phyloP scores from a whole-genome alignment of 2,329 filamentous ascomycete species.

The Taxawa tesnikishii region DNA sequence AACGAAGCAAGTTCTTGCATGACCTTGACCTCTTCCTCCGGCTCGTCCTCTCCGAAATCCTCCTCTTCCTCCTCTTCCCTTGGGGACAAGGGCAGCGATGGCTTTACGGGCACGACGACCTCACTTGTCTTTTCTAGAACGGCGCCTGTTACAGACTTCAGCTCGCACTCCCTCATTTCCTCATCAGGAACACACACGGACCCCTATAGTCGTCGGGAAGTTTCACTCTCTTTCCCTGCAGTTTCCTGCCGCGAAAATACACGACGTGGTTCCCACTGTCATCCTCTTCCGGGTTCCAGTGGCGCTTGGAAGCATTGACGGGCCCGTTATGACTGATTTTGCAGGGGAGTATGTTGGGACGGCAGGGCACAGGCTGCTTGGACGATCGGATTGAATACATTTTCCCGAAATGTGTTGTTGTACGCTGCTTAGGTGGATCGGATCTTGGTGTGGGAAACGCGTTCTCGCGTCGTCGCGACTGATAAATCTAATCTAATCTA shows the following conservation, averaged over 20 bases:
- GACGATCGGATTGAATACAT: no score
- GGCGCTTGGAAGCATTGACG: constrained; percentile 49
- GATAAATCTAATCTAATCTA: no score
- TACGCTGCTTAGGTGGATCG: no score
- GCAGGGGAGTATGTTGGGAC: constrained; percentile 71
- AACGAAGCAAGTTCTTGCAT: constrained; percentile 58
- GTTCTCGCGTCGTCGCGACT: no score
- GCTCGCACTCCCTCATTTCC: no score
- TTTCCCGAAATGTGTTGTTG: no score
- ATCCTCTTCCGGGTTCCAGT: constrained; percentile 53
- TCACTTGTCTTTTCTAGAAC: no score
- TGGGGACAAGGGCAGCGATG: no score
- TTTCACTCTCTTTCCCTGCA: constrained; percentile 53
- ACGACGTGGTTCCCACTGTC: constrained; percentile 32
- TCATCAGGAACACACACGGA: constrained; percentile 11
- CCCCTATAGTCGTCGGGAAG: constrained; percentile 62
- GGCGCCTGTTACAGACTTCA: no score
- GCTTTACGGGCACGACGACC: no score
- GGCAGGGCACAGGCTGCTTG: no score
- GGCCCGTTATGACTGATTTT: constrained; percentile 67
- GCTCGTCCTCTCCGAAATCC: constrained; percentile 29
- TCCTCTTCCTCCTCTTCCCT: constrained; percentile 23
- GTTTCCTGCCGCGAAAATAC: constrained; percentile 70
- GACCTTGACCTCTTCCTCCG: constrained; percentile 40
- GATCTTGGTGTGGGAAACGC: no score